These are phyloP conservation scores for Thalassiosira mediterranea DNA, from an alignment of 352 stramenopile species.

Conservation along the genomic window DNA sequence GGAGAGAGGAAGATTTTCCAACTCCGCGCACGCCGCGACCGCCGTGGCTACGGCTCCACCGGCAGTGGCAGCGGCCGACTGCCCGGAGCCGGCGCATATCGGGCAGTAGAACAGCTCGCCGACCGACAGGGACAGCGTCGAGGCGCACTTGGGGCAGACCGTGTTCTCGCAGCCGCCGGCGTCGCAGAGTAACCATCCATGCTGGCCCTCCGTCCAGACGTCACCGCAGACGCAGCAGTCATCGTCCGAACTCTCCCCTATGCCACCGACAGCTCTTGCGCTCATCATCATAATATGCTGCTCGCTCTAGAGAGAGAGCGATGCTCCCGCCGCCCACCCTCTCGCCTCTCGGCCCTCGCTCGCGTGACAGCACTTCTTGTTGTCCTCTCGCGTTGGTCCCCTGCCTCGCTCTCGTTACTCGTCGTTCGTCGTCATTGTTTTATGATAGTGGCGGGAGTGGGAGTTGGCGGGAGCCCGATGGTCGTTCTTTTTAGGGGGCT, in stretches of 20 bases:
- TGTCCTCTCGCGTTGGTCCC: too few species aligned
- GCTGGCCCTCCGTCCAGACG: conserved; percentile 10
- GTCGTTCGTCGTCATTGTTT: too few species aligned
- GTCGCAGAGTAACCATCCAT: conserved; percentile 32
- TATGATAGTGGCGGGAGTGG: too few species aligned
- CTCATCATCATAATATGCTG: too few species aligned
- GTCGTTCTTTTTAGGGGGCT: too few species aligned
- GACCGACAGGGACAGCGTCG: conserved; percentile 15
- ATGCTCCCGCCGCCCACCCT: too few species aligned
- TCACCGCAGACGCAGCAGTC: conserved; percentile 32
- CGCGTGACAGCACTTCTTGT: too few species aligned
- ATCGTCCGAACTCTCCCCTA: conserved; percentile 35
- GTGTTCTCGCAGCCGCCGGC: conserved; percentile 13
- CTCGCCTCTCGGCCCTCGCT: too few species aligned
- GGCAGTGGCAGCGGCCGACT: conserved; percentile 15
- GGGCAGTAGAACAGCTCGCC: conserved; percentile 35
- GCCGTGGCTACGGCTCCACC: conserved; percentile 9
- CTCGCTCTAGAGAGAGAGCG: too few species aligned
- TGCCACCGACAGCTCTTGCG: too few species aligned
- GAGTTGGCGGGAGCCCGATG: too few species aligned
- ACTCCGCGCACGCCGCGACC: conserved; percentile 14
- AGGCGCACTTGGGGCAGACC: conserved; percentile 16
- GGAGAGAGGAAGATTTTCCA: conserved; percentile 26
- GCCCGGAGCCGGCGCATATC: conserved; percentile 15
- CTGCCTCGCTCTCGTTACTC: too few species aligned